Conservation (phyloP, 352 stramenopile species). For the Phytophthora boehmeriae region DNA sequence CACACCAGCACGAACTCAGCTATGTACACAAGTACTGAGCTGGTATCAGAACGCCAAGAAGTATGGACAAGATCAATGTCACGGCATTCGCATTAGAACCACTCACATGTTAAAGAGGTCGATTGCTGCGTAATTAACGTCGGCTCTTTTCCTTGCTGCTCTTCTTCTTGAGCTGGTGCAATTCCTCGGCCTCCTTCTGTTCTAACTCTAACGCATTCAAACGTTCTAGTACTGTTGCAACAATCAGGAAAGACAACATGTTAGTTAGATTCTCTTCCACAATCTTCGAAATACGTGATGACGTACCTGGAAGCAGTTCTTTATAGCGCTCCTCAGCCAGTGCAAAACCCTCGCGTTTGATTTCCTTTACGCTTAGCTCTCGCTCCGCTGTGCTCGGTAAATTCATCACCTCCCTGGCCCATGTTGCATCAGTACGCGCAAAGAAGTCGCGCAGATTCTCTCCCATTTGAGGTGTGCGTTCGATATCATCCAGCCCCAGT, state of each 20-base stretch:
- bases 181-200: conserved; percentile 79
- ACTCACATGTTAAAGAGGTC: conserved; percentile 10
- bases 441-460: conserved; percentile 90
- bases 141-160: conserved; percentile 76
- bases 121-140: conserved; percentile 40
- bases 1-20: not conserved
- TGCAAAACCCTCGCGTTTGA: conserved; percentile 84
- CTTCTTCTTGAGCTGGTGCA: conserved; percentile 79
- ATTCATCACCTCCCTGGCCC: conserved; percentile 63
- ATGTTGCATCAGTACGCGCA: conserved; percentile 77
- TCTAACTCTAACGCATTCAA: conserved; percentile 82
- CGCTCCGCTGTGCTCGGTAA: conserved; percentile 68
- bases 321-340: conserved; percentile 81
- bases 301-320: conserved; percentile 74
- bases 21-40: not conserved
- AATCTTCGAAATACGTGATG: not conserved
- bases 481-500: conserved; percentile 67
- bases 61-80: conserved; percentile 22
- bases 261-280: conserved; percentile 14
- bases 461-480: conserved; percentile 80
- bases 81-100: conserved; percentile 18
- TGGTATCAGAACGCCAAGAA: conserved; percentile 1
- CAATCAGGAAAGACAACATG: conserved; percentile 9
- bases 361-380: conserved; percentile 84
- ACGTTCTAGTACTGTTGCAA: conserved; percentile 66